Evolutionary conservation across 441 rosid species (phyloP), one percentile per base, ranked within the genome.

Genomic region (Capsella rubella): DNA sequence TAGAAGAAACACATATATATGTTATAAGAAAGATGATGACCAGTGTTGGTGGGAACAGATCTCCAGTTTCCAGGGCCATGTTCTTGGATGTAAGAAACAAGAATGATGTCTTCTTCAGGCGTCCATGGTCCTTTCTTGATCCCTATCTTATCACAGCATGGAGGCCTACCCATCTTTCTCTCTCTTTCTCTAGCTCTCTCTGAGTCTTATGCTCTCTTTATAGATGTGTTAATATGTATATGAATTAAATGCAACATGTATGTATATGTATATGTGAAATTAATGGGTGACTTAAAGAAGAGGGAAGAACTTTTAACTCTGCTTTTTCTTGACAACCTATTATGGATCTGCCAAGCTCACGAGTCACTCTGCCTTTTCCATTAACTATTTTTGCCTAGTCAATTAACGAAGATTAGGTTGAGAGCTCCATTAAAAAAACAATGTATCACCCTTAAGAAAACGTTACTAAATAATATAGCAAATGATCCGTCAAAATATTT

Each of bases 111-210:
- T 76, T 95, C 98, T 75, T 95, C 98, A 65, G 99, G 99, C 18
- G 99, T 95, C 99, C 99, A 95, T 66, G 97, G 99, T 67, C 99
- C 99, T 84, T 95, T 95, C 92, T 95, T 95, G 82, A 95, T 84
- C 4, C 98, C 95, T 55, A 85, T 85, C 87, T 92, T 93, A 56
- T 92, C 97, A 76, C 98, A 95, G 78, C 98, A 95, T 71, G 99
- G 99, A 83, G 96, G 96, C 77, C 98, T 90, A 69, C 96, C 97
- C 99, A 95, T 95, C 80, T 68, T 67, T 50, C 47, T 70, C 43
- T 70, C 52, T 69, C 47, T 73, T 49, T 68, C 57, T 66, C 53
- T 72, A 59, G 57, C 43, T 78, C 69, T 72, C 65, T 67, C 14
- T 14, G 53, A 59, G 37, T 65, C 35, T 58, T 31, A 52, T 67